A percentile compares a stretch with the other conserved stretches of the same genome.
These are phyloP conservation scores for Kondoa malvinella DNA, from an alignment of 768 basidiomycete species.

Conservation along the genomic window DNA sequence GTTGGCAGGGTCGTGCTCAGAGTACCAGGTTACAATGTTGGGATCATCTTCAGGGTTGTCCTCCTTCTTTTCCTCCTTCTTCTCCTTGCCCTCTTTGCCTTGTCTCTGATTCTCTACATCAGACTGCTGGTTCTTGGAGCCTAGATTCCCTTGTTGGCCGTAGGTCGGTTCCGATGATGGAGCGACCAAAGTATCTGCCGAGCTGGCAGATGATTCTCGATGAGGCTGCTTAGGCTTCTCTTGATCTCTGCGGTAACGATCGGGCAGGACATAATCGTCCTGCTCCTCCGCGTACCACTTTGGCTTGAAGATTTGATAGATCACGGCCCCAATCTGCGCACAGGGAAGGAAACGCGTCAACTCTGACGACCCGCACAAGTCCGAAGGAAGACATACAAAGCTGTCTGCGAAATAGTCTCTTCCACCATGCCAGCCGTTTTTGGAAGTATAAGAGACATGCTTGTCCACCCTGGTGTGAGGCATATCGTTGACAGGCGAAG, in stretches of 20 bases:
- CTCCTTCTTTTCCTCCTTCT: conserved; percentile 36
- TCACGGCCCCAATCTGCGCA: too few species aligned
- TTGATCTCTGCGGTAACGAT: neutral
- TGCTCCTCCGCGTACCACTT: neutral
- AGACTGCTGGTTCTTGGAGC: neutral
- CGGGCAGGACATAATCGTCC: neutral
- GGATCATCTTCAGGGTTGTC: conserved; percentile 14
- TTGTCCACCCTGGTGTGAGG: too few species aligned
- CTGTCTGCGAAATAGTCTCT: too few species aligned
- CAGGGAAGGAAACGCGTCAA: too few species aligned
- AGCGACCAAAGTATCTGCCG: conserved; percentile 27
- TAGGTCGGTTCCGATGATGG: too few species aligned
- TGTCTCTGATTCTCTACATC: conserved; percentile 61
- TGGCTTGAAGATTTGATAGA: neutral
- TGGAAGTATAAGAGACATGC: too few species aligned
- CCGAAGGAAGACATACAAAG: too few species aligned
- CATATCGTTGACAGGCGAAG: too few species aligned
- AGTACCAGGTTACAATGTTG: conserved; percentile 17
- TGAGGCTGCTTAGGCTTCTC: neutral
- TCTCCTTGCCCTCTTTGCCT: conserved; percentile 43
- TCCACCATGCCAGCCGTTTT: too few species aligned
- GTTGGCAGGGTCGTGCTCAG: conserved; percentile 16
- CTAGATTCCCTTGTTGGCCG: conserved; percentile 5
- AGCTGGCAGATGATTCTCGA: too few species aligned
- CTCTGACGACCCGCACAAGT: too few species aligned